phyloP scores from a whole-genome alignment of 306 rosid genomes.

The Medicago truncatula region DNA sequence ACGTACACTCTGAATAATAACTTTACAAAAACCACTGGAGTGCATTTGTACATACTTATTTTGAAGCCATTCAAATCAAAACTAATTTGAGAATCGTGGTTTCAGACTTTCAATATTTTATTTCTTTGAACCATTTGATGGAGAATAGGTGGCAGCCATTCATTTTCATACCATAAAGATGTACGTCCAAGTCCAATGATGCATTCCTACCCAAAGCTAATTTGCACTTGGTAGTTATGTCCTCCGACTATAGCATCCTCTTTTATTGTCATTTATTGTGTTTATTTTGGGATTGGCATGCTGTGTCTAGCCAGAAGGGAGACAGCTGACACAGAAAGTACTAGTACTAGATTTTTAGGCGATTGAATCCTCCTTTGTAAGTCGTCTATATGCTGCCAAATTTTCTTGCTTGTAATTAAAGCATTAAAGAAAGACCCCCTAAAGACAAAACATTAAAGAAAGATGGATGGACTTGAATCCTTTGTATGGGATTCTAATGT shows the following conservation, averaged over 20 bases:
- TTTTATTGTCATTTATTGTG: constrained; percentile 12
- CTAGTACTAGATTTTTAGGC: background rate
- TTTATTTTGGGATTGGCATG: background rate
- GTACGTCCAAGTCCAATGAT: background rate
- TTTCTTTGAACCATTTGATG: background rate
- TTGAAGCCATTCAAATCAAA: constrained; percentile 1
- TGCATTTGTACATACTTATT: background rate
- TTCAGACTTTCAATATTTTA: background rate
- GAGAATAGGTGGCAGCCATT: background rate
- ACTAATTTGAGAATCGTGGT: background rate
- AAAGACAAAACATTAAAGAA: background rate
- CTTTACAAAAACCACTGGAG: background rate
- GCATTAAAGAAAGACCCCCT: background rate
- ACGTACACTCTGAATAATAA: background rate
- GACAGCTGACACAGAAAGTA: constrained; percentile 4
- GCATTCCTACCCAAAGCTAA: background rate
- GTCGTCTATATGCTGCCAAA: background rate
- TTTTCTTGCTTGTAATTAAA: constrained; percentile 27
- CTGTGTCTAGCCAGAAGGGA: background rate
- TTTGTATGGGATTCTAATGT: background rate
- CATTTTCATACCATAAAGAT: background rate
- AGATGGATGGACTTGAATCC: background rate
- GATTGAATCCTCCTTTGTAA: constrained; percentile 5
- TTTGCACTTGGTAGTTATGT: background rate
- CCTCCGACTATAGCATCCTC: constrained; percentile 28